Percentiles rank a stretch among this genome's conserved stretches.
These are phyloP conservation scores for Lasiodiplodia theobromae DNA, from an alignment of 2,329 filamentous ascomycete genomes.

Conservation along the genomic window DNA sequence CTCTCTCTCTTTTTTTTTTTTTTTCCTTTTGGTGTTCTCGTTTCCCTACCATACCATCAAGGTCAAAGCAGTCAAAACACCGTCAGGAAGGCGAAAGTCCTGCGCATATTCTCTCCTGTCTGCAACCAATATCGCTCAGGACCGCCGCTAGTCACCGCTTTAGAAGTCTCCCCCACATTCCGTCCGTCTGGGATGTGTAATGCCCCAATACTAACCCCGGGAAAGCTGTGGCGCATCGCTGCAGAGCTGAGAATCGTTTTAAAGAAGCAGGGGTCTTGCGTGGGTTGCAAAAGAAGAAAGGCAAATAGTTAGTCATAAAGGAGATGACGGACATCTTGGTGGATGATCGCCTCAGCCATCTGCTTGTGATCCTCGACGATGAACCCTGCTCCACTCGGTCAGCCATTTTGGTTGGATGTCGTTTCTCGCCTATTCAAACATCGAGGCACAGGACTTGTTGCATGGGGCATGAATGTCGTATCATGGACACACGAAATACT, in stretches of 20 bases:
- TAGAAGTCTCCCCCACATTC: not conserved
- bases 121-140: not conserved
- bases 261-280: not conserved
- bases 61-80: not conserved
- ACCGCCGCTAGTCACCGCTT: not conserved
- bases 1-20: not conserved
- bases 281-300: not conserved
- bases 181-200: not conserved
- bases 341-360: not conserved
- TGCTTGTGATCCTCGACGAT: not conserved
- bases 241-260: not conserved
- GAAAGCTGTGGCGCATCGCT: not conserved
- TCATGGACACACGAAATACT: no score
- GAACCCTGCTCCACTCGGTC: not conserved
- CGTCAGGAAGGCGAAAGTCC: not conserved
- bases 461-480: no score
- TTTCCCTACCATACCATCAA: not conserved
- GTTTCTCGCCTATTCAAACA: not conserved
- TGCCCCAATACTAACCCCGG: not conserved
- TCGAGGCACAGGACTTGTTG: no score
- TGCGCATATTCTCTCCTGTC: not conserved
- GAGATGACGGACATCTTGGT: not conserved
- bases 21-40: not conserved
- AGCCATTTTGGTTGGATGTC: not conserved
- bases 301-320: not conserved